Conservation (phyloP, 83 land plant species). For the Thuja plicata region DNA sequence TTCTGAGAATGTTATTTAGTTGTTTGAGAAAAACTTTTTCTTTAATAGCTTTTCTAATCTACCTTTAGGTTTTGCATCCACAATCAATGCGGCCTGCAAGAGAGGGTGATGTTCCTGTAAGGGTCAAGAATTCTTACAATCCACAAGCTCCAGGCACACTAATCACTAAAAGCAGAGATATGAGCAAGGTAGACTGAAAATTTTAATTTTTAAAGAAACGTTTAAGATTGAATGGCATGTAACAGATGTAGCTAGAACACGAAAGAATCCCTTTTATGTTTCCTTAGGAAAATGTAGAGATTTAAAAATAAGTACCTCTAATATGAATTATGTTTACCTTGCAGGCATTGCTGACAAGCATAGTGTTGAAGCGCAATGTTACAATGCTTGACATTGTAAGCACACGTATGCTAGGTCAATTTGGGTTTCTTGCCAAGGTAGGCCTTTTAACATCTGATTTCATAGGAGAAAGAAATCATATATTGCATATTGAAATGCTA, state of each 20-base stretch:
- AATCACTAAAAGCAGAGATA: conserved; percentile 75
- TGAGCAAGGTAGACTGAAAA: conserved; percentile 73
- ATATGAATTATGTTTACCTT: conserved; percentile 2
- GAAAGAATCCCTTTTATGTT: not conserved
- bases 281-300: not conserved
- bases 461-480: not conserved
- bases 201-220: not conserved
- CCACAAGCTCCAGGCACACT: conserved; percentile 94
- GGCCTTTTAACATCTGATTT: not conserved
- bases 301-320: not conserved
- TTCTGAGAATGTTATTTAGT: not conserved
- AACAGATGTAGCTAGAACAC: not conserved
- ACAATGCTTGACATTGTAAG: conserved; percentile 99
- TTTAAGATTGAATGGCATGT: not conserved
- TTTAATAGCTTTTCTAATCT: conserved; percentile 2
- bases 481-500: not conserved
- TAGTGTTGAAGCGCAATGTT: conserved; percentile 87
- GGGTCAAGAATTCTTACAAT: conserved; percentile 98
- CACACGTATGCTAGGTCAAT: conserved; percentile 98
- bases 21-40: not conserved
- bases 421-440: conserved; percentile 96
- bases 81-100: conserved; percentile 98
- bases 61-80: conserved; percentile 89
- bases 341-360: conserved; percentile 91
- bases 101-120: conserved; percentile 91